Evolutionary conservation across 2,329 filamentous ascomycete genomes (phyloP), one percentile per base, ranked within the genome.

Genomic region (Metarhizium humberi): DNA sequence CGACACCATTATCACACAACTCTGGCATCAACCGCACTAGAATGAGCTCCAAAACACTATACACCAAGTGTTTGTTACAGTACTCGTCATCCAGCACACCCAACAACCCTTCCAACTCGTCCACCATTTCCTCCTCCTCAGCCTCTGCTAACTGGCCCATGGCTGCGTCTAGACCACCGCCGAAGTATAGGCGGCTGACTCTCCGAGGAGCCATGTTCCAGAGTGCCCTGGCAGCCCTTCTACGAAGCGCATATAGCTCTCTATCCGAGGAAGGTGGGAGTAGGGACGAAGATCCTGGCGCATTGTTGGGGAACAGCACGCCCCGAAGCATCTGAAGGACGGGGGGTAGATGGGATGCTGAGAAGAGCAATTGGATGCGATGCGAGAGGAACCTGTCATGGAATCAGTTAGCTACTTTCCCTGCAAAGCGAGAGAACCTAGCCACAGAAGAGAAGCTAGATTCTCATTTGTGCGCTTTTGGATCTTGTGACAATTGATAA

Each of bases 31-130:
- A 71, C 60, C 87, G 83, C 55, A 90, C 81, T n/a, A 96, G 75
- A 2, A 96, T 68, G 56, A 92, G 72, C 72, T 99, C 94, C 38
- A 97, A 73, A 50, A 94, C 77, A 48, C 83, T 78, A 66, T 95
- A 96, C 62, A 96, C 75, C 36, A 97, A 75, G 72, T 96, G 91
- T 73, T 92, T 95, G 73, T 99, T 99, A 72, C 91, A 87, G 72
- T 96, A 96, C 52, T 80, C 77, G 70, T 96, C 91, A 16, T 81
- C 82, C 61, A 96, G 86, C 42, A 92, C 76, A 63, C 87, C 83
- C 50, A 97, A 76, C 49, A 91, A 75, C 30, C 80, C 73, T 64
- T 85, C 82, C 59, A 90, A 78, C 62, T 86, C 79, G 57, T 73
- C 70, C 48, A 83, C 70, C 56, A 84, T 75, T 51, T 47, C 51